A percentile compares a stretch with the other conserved stretches of the same genome.
Conservation (phyloP, 371 early-diverging fungal genomes). For the Mucor piriformis region DNA sequence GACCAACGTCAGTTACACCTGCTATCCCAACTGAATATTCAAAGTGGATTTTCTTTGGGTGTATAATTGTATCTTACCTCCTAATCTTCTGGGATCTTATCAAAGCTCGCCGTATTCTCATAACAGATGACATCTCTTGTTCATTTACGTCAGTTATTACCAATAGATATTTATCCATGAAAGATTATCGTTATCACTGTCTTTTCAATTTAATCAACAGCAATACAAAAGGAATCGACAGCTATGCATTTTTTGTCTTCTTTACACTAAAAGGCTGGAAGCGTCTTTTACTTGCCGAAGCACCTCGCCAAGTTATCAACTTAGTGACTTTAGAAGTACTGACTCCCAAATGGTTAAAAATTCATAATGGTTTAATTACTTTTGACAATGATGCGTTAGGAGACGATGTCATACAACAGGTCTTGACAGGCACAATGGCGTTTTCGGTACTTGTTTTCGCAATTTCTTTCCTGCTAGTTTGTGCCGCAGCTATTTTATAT, state of each 20-base stretch:
- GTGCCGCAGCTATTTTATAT: conserved; percentile 73
- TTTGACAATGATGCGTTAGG: conserved; percentile 32
- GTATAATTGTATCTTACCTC: conserved; percentile 71
- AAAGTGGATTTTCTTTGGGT: conserved; percentile 70
- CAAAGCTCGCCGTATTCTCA: conserved; percentile 69
- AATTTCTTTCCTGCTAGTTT: conserved; percentile 58
- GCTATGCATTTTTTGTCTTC: conserved; percentile 83
- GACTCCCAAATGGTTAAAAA: conserved; percentile 34
- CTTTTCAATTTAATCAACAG: conserved; percentile 76
- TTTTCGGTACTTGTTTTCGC: conserved; percentile 44
- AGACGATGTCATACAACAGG: conserved; percentile 26
- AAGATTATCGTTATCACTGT: conserved; percentile 78
- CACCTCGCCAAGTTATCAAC: conserved; percentile 80
- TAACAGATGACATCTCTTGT: conserved; percentile 73
- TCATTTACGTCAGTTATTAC: conserved; percentile 79
- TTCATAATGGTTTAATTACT: conserved; percentile 16
- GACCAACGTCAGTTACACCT: conserved; percentile 21
- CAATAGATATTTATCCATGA: conserved; percentile 61
- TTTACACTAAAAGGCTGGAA: conserved; percentile 89
- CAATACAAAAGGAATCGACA: conserved; percentile 64
- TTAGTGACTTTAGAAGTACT: conserved; percentile 39
- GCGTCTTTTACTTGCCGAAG: conserved; percentile 81
- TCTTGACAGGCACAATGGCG: conserved; percentile 49
- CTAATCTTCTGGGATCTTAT: conserved; percentile 73
- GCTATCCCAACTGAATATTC: conserved; percentile 38